A percentile compares a stretch with the other conserved stretches of the same genome.
Evolutionary conservation across 163 green algal species (phyloP).

Genomic region (Volvox carteri): DNA sequence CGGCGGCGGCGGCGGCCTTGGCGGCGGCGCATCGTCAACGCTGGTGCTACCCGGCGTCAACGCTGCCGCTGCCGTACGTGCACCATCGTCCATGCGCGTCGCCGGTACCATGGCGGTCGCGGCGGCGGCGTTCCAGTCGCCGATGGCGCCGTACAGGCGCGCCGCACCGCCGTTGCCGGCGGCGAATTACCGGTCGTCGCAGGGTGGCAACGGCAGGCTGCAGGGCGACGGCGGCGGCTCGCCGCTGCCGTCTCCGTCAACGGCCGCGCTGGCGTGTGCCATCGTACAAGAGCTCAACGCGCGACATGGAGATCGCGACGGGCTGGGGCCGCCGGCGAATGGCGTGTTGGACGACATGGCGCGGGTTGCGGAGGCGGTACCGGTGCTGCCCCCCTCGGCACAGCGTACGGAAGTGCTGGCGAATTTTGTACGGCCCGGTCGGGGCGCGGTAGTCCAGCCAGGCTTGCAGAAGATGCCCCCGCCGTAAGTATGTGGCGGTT

Average conservation of each 20-base stretch:
- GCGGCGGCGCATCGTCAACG: background rate
- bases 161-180: conserved; percentile 27
- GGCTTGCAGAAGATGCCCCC: conserved; percentile 10
- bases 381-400: background rate
- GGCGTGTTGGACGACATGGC: background rate
- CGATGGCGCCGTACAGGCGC: conserved; percentile 28
- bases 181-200: conserved; percentile 10
- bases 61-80: background rate
- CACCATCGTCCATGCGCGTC: background rate
- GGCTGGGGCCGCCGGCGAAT: background rate
- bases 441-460: conserved; percentile 15
- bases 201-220: background rate
- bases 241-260: background rate
- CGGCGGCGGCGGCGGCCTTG: background rate
- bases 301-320: background rate
- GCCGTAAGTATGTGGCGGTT: no score
- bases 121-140: background rate
- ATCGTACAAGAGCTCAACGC: conserved; percentile 42
- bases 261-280: background rate
- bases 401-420: conserved; percentile 44
- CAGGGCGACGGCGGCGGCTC: background rate
- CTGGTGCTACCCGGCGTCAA: background rate
- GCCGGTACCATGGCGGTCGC: background rate
- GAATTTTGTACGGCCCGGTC: conserved; percentile 24
- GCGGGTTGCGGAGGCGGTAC: background rate